These are phyloP conservation scores for Casuarina equisetifolia DNA, from an alignment of 306 rosid genomes.

Conservation along the genomic window DNA sequence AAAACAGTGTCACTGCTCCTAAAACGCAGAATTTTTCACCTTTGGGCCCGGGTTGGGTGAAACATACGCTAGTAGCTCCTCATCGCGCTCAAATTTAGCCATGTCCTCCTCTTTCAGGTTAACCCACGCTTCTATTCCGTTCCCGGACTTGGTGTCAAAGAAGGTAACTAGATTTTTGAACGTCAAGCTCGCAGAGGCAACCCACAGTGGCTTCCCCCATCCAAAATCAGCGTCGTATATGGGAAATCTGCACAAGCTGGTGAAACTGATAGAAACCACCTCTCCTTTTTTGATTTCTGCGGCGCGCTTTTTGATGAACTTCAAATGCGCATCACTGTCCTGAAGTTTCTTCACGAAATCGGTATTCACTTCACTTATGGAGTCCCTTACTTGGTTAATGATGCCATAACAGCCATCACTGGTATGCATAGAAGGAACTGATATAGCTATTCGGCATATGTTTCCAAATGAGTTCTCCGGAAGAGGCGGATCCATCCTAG, in stretches of 20 bases:
- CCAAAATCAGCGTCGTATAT: conserved; percentile 41
- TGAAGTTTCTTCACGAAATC: conserved; percentile 6
- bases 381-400: not conserved
- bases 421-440: not conserved
- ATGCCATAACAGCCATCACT: not conserved
- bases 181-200: conserved; percentile 22
- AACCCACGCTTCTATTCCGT: conserved; percentile 41
- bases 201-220: conserved; percentile 47
- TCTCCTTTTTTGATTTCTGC: not conserved
- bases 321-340: not conserved
- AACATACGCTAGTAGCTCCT: not conserved
- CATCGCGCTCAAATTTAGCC: conserved; percentile 18
- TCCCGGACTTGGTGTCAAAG: conserved; percentile 25
- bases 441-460: not conserved
- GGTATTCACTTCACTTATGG: not conserved
- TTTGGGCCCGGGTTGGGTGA: not conserved
- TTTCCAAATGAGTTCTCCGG: conserved; percentile 4
- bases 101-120: conserved; percentile 37
- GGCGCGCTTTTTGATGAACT: not conserved
- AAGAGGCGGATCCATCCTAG: conserved; percentile 6
- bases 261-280: not conserved
- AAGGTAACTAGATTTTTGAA: conserved; percentile 18
- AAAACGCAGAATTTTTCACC: not conserved
- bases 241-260: conserved; percentile 5
- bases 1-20: not conserved